Evolutionary conservation across 345 rosid genomes (phyloP).

Genomic region (Sisymbrium altissimum): DNA sequence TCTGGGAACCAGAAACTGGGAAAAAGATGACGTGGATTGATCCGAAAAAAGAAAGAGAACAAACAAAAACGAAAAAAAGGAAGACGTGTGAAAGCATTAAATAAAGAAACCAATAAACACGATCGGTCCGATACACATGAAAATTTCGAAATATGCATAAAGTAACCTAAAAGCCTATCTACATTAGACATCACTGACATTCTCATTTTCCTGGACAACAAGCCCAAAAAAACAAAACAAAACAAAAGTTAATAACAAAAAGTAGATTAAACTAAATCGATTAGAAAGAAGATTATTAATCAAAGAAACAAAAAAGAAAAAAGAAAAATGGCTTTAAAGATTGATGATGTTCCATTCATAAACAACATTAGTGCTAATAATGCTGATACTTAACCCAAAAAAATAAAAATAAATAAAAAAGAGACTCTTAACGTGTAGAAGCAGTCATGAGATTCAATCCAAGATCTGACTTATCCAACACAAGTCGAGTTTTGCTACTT

Average conservation of each 20-base stretch:
- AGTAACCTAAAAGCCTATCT: conserved; percentile 33
- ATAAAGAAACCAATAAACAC: conserved; percentile 11
- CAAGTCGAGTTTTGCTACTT: conserved; percentile 58
- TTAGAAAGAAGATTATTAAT: conserved; percentile 13
- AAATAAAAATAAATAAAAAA: neutral
- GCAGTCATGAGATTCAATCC: conserved; percentile 83
- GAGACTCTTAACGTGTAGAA: conserved; percentile 36
- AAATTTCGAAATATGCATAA: conserved; percentile 26
- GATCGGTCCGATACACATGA: conserved; percentile 28
- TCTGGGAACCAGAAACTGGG: conserved; percentile 24
- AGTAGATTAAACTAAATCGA: neutral
- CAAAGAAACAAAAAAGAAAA: neutral
- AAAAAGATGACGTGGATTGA: conserved; percentile 13
- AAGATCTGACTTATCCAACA: conserved; percentile 75
- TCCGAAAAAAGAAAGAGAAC: neutral
- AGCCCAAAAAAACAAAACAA: conserved; percentile 10
- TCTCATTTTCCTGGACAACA: conserved; percentile 39
- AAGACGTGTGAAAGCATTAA: conserved; percentile 25
- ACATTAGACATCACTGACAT: conserved; percentile 48
- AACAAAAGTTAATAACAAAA: conserved; percentile 17
- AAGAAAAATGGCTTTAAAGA: neutral
- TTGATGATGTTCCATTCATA: conserved; percentile 10
- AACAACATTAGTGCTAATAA: conserved; percentile 25
- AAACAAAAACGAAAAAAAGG: neutral
- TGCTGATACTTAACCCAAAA: neutral